Base-by-base conservation (phyloP, 345 rosid genomes). In the Pistacia vera region DNA sequence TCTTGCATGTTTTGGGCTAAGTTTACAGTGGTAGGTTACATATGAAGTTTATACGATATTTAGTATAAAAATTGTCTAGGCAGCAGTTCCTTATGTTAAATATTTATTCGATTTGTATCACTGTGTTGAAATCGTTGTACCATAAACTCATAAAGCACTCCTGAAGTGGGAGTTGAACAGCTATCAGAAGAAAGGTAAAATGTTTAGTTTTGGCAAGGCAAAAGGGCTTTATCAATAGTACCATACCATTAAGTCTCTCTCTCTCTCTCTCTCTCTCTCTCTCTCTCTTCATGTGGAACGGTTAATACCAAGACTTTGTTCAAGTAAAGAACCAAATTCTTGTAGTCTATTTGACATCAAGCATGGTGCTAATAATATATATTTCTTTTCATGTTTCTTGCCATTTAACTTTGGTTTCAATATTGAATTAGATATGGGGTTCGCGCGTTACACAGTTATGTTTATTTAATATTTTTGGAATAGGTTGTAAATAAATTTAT, bases 131-230 rank as follows among this genome's bases (percentile, higher is more conserved):
- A 73, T 72, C 70, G 57, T 65, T 83, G 85, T 76, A 65, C 71
- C 81, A 70, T 77, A 64, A 79, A 61, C n/a, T n/a, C n/a, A n/a
- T n/a, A n/a, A n/a, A n/a, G 60, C 70, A 73, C 78, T 70, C 81
- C 83, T 30, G 22, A 81, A 74, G 60, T 52, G 22, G 81, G 81
- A 78, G 84, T 55, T 63, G 77, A 65, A 78, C 65, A 61, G 73
- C 63, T 60, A 60, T 62, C 46, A 7, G 36, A 41, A 63, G 52
- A 63, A 67, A 61, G 59, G 20, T 16, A 41, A 58, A 75, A 44
- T 75, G 18, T 58, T 6, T 74, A 63, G 51, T 63, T 74, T 74
- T 73, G 44, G 28, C 41, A 38, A 62, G 76, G 68, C 48, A 48
- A 36, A 48, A 61, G 13, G 62, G 63, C 25, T 51, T 63, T n/a